These are phyloP conservation scores for Globisporangium echinulatum DNA, from an alignment of 352 stramenopile genomes.

Conservation along the genomic window DNA sequence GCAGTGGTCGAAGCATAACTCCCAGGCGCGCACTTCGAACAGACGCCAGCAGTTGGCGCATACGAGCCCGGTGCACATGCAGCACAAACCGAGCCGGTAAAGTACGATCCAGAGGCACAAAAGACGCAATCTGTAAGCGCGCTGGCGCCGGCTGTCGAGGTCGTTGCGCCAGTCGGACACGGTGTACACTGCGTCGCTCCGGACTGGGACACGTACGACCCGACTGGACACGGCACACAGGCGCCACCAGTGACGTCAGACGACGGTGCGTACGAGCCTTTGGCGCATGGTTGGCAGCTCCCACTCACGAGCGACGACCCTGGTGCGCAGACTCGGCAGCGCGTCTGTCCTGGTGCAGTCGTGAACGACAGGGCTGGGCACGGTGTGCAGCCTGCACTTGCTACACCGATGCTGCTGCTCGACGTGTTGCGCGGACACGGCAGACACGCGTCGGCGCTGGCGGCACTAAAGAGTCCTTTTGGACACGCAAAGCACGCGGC, in stretches of 20 bases:
- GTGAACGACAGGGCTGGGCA: constrained; percentile 39
- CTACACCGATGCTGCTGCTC: constrained; percentile 16
- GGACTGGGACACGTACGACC: constrained; percentile 22
- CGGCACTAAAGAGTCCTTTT: constrained; percentile 53
- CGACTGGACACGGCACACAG: constrained; percentile 38
- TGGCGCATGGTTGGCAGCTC: constrained; percentile 29
- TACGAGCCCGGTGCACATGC: constrained; percentile 16
- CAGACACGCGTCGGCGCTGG: constrained; percentile 19
- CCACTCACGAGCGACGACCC: constrained; percentile 20
- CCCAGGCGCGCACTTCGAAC: constrained; percentile 32
- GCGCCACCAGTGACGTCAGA: constrained; percentile 17
- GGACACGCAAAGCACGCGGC: constrained; percentile 43
- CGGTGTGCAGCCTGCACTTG: constrained; percentile 17
- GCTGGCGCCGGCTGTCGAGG: constrained; percentile 14
- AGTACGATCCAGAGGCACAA: constrained; percentile 25
- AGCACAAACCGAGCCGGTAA: constrained; percentile 24
- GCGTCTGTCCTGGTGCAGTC: constrained; percentile 20
- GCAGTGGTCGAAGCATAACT: constrained; percentile 24
- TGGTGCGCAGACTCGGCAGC: constrained; percentile 20
- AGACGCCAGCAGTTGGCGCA: constrained; percentile 22
- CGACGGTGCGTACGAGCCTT: constrained; percentile 26
- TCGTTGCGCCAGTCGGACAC: constrained; percentile 35
- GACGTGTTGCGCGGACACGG: constrained; percentile 51
- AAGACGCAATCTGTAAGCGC: constrained; percentile 22
- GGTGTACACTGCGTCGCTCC: constrained; percentile 19